These are phyloP conservation scores for Rhodotorula mucilaginosa DNA, from an alignment of 1,284 basidiomycete species.

Conservation along the genomic window DNA sequence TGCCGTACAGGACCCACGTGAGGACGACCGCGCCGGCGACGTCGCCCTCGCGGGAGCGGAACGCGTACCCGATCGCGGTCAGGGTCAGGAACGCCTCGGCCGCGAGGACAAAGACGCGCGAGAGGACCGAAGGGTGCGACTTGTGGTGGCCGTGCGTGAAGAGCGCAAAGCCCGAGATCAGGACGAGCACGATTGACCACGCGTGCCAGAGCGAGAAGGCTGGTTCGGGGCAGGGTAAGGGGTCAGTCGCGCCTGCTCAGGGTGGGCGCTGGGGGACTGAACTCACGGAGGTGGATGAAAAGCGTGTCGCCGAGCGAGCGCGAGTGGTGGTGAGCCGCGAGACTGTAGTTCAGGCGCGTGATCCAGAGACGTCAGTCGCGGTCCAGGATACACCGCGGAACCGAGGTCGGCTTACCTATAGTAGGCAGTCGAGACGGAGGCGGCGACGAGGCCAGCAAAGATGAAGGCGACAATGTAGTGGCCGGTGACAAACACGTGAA, in stretches of 20 bases:
- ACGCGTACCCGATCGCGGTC: conserved; percentile 50
- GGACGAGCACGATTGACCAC: conserved; percentile 48
- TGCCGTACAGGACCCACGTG: conserved; percentile 37
- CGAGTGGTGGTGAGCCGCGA: conserved; percentile 46
- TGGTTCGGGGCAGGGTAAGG: neutral
- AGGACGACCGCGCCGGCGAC: conserved; percentile 48
- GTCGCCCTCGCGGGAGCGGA: conserved; percentile 48
- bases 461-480: conserved; percentile 48
- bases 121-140: conserved; percentile 44
- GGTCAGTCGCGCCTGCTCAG: neutral
- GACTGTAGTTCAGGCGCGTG: conserved; percentile 13
- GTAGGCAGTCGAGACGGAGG: conserved; percentile 50
- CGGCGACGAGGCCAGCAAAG: conserved; percentile 50
- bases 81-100: conserved; percentile 50
- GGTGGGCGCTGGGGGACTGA: neutral
- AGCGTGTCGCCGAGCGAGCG: conserved; percentile 43
- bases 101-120: conserved; percentile 49
- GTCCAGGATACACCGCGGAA: too few relatives aligned
- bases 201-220: conserved; percentile 47
- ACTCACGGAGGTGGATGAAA: conserved; percentile 48
- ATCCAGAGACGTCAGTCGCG: neutral
- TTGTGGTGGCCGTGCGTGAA: conserved; percentile 43
- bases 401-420: conserved; percentile 25
- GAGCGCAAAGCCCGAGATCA: conserved; percentile 50
- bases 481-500: conserved; percentile 24